These are phyloP conservation scores for Phycomyces nitens DNA, from an alignment of 192 early-diverging fungal species.

Conservation along the genomic window DNA sequence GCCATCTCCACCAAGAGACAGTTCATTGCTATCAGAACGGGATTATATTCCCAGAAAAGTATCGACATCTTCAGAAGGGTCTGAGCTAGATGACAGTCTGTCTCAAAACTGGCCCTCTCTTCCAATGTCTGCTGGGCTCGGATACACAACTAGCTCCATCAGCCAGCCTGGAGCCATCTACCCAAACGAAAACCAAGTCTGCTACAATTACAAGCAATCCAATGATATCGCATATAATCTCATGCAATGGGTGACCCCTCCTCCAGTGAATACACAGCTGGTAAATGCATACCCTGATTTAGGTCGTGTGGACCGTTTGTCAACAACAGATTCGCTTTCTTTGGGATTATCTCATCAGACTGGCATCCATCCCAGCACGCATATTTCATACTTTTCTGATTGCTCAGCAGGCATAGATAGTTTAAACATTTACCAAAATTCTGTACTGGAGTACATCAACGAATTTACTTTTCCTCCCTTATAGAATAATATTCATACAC, in stretches of 20 bases:
- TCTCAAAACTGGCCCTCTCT: too few relatives aligned
- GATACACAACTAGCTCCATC: background rate
- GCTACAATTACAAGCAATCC: background rate
- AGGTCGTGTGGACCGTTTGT: background rate
- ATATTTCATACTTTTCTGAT: background rate
- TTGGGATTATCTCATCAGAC: background rate
- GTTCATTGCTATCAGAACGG: too few relatives aligned
- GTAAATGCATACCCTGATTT: background rate
- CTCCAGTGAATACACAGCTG: background rate
- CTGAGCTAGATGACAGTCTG: too few relatives aligned
- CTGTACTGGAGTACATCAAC: background rate
- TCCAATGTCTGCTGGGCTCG: background rate
- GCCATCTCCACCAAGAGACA: too few relatives aligned
- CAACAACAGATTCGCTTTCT: background rate
- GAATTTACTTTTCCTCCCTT: background rate
- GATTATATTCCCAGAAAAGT: too few relatives aligned
- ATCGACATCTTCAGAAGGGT: too few relatives aligned
- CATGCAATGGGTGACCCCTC: background rate
- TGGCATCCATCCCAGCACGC: background rate
- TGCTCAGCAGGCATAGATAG: background rate
- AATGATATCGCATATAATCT: background rate
- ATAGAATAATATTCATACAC: background rate
- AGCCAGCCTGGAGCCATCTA: background rate
- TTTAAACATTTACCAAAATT: slow-evolving; percentile 1
- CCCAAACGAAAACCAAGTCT: background rate